These are phyloP conservation scores for Talaromyces adpressus DNA, from an alignment of 495 filamentous ascomycete genomes.

Conservation along the genomic window DNA sequence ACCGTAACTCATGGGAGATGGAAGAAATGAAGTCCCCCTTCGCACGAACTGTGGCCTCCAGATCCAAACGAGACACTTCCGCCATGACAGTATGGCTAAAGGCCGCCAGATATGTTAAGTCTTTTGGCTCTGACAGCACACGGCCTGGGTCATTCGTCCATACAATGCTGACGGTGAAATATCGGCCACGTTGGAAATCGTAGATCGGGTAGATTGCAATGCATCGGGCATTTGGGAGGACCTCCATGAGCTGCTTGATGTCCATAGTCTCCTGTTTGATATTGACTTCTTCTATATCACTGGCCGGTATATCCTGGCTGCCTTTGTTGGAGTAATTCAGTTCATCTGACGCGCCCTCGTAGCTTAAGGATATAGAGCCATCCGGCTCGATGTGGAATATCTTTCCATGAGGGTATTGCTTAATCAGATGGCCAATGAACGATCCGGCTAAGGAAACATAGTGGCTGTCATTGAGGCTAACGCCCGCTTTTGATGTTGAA, in stretches of 20 bases:
- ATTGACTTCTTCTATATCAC: not conserved
- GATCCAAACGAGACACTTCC: not conserved
- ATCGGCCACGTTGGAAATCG: not conserved
- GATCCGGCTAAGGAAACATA: not conserved
- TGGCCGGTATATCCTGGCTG: not conserved
- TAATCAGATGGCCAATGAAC: not conserved
- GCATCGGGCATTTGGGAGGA: constrained; percentile 20
- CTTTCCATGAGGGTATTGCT: not conserved
- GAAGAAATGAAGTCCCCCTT: not conserved
- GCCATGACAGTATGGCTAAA: not conserved
- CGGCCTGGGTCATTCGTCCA: not conserved
- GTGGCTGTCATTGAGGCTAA: not conserved
- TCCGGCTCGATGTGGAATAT: not conserved
- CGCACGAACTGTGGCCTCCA: not conserved
- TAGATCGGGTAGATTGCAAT: constrained; percentile 29
- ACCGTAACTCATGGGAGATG: not conserved
- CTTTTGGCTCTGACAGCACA: not conserved
- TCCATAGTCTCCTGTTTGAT: constrained; percentile 20
- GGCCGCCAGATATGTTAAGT: not conserved
- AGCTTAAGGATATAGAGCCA: not conserved
- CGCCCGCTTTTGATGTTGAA: not conserved
- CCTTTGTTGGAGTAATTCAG: not conserved
- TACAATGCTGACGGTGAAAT: not conserved
- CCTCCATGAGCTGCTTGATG: constrained; percentile 18
- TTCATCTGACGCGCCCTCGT: not conserved